These are phyloP conservation scores for Irpex sp. DNA, from an alignment of 1,284 basidiomycete species.

Conservation along the genomic window DNA sequence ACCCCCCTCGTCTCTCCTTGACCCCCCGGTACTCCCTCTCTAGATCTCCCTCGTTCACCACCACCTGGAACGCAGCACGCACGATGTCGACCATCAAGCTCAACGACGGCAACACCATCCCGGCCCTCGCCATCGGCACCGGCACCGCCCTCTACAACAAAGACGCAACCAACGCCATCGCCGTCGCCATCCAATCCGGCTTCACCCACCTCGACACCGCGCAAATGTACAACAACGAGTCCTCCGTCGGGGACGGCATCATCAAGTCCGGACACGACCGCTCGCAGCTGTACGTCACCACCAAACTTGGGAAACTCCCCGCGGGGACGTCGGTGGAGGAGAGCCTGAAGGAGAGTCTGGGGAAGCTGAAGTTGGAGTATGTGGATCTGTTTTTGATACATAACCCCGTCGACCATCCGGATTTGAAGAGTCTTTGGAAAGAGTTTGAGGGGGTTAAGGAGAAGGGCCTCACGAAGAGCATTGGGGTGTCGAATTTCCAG, in stretches of 20 bases:
- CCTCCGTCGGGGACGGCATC: conserved; percentile 47
- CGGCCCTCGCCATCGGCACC: conserved; percentile 67
- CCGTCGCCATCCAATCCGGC: conserved; percentile 51
- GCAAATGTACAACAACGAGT: conserved; percentile 62
- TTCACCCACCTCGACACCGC: conserved; percentile 68
- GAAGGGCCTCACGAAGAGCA: conserved; percentile 66
- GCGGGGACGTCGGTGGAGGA: conserved; percentile 45
- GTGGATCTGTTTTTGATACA: conserved; percentile 82
- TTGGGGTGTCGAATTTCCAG: conserved; percentile 84
- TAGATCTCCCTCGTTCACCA: conserved; percentile 28
- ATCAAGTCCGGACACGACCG: conserved; percentile 45
- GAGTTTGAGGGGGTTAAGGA: conserved; percentile 64
- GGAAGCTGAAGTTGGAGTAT: conserved; percentile 58
- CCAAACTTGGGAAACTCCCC: conserved; percentile 44
- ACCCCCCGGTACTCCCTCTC: not conserved
- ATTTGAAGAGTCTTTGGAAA: conserved; percentile 59
- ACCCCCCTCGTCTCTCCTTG: not conserved
- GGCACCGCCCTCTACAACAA: conserved; percentile 53
- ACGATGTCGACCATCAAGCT: conserved; percentile 34
- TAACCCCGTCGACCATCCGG: conserved; percentile 40
- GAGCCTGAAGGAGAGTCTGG: conserved; percentile 46
- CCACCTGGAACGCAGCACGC: not conserved
- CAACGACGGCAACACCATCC: conserved; percentile 53
- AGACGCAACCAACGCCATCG: conserved; percentile 47
- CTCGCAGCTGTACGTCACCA: conserved; percentile 59